Conservation (phyloP, 2,329 filamentous ascomycete species). For the Exophiala spinifera region DNA sequence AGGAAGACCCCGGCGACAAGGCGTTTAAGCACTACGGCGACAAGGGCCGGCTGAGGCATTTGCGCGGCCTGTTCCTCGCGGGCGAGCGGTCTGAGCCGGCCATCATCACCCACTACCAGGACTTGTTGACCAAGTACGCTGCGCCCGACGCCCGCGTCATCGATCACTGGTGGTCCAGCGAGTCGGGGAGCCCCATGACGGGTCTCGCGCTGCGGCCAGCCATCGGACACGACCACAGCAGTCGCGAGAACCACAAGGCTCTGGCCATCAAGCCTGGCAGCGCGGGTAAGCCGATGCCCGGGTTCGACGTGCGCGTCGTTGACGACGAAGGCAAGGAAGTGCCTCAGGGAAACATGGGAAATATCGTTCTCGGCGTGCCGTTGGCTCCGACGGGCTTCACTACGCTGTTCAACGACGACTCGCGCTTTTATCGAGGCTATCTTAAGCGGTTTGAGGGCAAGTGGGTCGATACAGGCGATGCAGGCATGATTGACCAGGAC, state of each 20-base stretch:
- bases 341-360: constrained; percentile 73
- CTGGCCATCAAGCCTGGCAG: constrained; percentile 74
- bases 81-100: constrained; percentile 86
- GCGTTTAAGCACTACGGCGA: constrained; percentile 62
- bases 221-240: constrained; percentile 47
- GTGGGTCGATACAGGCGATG: constrained; percentile 90
- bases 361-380: constrained; percentile 81
- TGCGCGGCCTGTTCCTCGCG: constrained; percentile 77
- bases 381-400: constrained; percentile 83
- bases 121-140: constrained; percentile 64
- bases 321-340: constrained; percentile 75
- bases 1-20: constrained; percentile 74
- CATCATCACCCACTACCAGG: constrained; percentile 77
- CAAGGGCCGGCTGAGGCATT: constrained; percentile 66
- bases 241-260: constrained; percentile 41
- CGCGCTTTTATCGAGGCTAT: constrained; percentile 81
- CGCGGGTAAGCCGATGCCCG: constrained; percentile 86
- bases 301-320: constrained; percentile 82
- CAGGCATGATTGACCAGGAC: constrained; percentile 77
- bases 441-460: constrained; percentile 74
- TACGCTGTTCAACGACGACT: constrained; percentile 80
- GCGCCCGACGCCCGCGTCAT: constrained; percentile 61
- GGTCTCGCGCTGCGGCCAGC: constrained; percentile 63
- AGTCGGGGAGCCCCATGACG: constrained; percentile 67
- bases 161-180: constrained; percentile 73